Conservation (phyloP, 164 flowering plant genomes). For the Aristolochia californica region DNA sequence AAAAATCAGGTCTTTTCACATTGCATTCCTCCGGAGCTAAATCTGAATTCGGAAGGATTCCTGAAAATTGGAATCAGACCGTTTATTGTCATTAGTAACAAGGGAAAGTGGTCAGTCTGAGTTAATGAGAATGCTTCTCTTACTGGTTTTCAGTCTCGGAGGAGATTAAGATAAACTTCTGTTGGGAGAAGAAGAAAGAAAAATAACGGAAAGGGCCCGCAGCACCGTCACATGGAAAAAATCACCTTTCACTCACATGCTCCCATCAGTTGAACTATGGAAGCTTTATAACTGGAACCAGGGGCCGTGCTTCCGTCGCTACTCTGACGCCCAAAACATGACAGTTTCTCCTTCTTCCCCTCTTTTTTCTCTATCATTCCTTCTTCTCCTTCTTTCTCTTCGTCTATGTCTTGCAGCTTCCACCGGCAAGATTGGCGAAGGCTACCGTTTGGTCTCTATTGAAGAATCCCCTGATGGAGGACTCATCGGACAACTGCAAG, state of each 20-base stretch:
- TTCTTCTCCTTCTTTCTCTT: conserved; percentile 2
- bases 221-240: conserved; percentile 1
- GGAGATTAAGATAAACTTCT: too few species aligned
- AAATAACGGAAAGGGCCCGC: background rate
- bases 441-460: conserved; percentile 62
- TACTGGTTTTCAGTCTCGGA: too few species aligned
- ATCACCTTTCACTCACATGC: background rate
- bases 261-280: background rate
- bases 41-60: too few species aligned
- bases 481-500: conserved; percentile 56
- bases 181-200: too few species aligned
- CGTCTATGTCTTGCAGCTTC: conserved; percentile 13
- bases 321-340: background rate
- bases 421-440: conserved; percentile 52
- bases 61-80: too few species aligned
- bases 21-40: too few species aligned
- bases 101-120: too few species aligned
- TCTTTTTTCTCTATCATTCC: background rate
- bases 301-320: background rate
- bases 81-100: too few species aligned
- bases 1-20: too few species aligned
- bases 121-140: too few species aligned
- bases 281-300: background rate
- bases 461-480: conserved; percentile 74
- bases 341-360: background rate